Conservation (phyloP, 73 alveolate genomes). For the Paramecium tetraurelia region DNA sequence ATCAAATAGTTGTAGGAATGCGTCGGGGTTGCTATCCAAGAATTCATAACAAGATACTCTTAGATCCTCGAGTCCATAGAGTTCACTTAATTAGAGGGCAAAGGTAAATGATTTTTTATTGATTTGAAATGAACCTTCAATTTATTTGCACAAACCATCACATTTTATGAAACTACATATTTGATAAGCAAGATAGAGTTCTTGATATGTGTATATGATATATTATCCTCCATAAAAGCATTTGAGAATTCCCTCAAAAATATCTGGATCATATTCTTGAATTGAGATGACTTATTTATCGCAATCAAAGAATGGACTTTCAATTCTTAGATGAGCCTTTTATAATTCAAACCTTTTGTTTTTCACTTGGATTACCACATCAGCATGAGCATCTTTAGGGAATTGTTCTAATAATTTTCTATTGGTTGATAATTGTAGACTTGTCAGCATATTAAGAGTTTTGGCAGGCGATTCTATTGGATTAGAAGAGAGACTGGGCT, state of each 20-base stretch:
- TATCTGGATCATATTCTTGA: background rate
- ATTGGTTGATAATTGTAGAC: background rate
- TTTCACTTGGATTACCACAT: background rate
- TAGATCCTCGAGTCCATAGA: conserved; percentile 7
- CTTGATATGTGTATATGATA: background rate
- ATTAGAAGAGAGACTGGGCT: background rate
- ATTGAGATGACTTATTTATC: background rate
- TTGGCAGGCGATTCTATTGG: background rate
- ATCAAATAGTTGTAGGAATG: background rate
- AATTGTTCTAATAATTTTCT: conserved; percentile 1
- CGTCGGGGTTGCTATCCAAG: background rate
- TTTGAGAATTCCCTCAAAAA: background rate
- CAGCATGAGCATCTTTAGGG: conserved; percentile 35
- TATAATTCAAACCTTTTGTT: conserved; percentile 8
- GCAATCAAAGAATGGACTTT: conserved; percentile 5
- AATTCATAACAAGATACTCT: conserved; percentile 8
- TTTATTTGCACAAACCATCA: background rate
- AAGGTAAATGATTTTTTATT: background rate
- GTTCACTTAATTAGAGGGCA: background rate
- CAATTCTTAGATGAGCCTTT: conserved; percentile 44
- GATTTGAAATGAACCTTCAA: background rate
- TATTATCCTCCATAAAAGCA: conserved; percentile 36
- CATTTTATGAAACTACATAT: background rate
- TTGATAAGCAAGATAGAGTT: conserved; percentile 18
- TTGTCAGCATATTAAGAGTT: background rate